Base-by-base conservation (phyloP, 208 protist species). In the Perkinsela sp. region DNA sequence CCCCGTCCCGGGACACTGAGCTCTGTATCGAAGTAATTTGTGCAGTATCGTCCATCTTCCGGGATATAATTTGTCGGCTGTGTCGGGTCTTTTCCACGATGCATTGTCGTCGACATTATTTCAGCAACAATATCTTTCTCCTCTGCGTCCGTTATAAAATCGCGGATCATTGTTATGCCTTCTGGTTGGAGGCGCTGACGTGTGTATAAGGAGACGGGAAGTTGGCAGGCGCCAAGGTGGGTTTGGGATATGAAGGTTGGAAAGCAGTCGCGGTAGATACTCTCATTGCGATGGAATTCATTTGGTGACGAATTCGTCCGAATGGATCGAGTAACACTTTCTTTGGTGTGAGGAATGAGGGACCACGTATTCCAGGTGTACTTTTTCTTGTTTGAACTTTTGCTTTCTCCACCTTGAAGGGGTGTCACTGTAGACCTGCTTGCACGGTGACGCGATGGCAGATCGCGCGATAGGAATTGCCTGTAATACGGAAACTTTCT, bases 11-110 rank as follows among this genome's bases (percentile, higher is more conserved):
- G 80, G 29, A 90, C 78, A 68, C 81, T 80, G 0, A 92, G 75
- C 71, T 87, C 81, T 1, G 73, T 69, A 68, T 92, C 86, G 67
- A 88, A 90, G 6, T 90, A 71, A 73, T 92, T 92, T 13, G 90
- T 79, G 68, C 86, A 92, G 77, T 92, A 92, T 29, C 86, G 77
- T 28, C 79, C 77, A 71, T 92, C 86, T 69, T 89, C 82, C 0
- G 86, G 82, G 28, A 90, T 75, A 74, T 92, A 92, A 57, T 57
- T 57, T 57, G 40, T 57, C 40, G 40, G 40, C 40, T 57, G 6
- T 57, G 40, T 57, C 40, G 6, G 6, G 13, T 57, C 40, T 22
- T 57, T 57, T 57, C 13, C 22, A 22, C 40, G 6, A 22, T 57
- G 40, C 13, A 57, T 6, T 22, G 40, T 57, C 22, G 40, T 57